Evolutionary conservation across 2,329 filamentous ascomycete species (phyloP), one percentile per base, ranked within the genome.

Genomic region (Penicillium sp.): DNA sequence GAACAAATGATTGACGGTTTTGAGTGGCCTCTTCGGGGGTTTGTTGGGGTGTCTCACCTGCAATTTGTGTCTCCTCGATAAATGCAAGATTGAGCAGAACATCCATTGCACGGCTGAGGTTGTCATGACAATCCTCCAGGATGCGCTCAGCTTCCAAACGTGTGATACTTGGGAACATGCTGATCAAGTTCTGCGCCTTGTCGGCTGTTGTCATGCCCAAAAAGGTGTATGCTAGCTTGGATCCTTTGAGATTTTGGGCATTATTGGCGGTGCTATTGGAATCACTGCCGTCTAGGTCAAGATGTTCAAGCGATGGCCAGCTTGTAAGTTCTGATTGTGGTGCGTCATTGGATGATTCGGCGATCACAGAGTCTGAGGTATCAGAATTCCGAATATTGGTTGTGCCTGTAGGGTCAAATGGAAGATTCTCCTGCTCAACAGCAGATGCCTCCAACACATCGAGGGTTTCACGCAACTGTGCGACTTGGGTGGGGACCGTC

Each of bases 81-180:
- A 87, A 91, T 18, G 89, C 84, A 13, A 90, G 79, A 61, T 89
- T 95, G 30, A 97, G 80, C 11, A 97, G 77, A 55, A 91, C 85
- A 63, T 96, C 91, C 58, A 95, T 85, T 1, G 90, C 84, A 13
- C 79, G 78, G 54, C 86, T 83, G 36, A 89, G 82, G 60, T 90
- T 84, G 0, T 86, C 84, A 10, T 82, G 79, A 29, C 80, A 83
- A 65, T 90, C 89, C 60, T 83, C 84, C 47, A 96, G 73, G 0
- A 85, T 83, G 58, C 86, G 82, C 39, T 77, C 76, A 27, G 96
- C 79, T 39, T 89, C 86, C 44, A 85, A 83, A 0, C 76, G 76
- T 43, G 85, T 86, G 39, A 92, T 77, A 0, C 80, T 82, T 0
- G 86, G 83, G 63, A 97, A 96, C 70, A 94, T 88, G 23, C 83